Base-by-base conservation (phyloP, 2,329 filamentous ascomycete genomes). In the Fusarium sp. region DNA sequence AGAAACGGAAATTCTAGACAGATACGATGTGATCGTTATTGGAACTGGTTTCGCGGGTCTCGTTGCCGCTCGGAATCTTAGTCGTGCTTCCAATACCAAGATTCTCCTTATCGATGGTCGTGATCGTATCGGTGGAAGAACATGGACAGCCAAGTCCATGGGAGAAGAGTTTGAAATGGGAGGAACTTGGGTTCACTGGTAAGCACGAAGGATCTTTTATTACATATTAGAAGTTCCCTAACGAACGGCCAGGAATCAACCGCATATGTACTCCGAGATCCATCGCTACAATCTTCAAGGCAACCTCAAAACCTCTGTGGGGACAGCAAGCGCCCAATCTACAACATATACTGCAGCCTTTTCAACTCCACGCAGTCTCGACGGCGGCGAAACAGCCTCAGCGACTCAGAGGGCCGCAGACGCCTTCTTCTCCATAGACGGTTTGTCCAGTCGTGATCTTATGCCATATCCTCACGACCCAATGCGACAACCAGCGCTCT, bases 81-180 rank as follows among this genome's bases (percentile, higher is more conserved):
- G 47, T 3, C 41, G 27, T 8, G 20, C 17, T 4, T 9, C 56
- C 4, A 41, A n/a, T 2, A 25, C 51, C 0, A 66, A 46, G 4
- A 73, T 79, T 1, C 62, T 81, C 1, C 62, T 81, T 1, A 43
- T 81, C 0, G 79, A 82, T 59, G 80, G 75, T 3, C 76, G 80
- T 0, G 79, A 82, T 56, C 77, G 79, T 2, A 78, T 82, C 22
- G 80, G 79, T 4, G 80, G 80, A 4, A 76, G 79, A n/a, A 80
- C 79, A 33, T 82, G 78, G 79, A 79, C 77, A 0, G 76, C 78
- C 0, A 70, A 74, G 6, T 68, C 71, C 23, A 5, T 77, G 1
- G 77, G 78, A 0, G 74, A 74, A 15, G 74, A 77, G 0, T 74
- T 78, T 33, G 80, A 82, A 45, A 80, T 82, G 78, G 80, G 80